These are phyloP conservation scores for Calocybe indica DNA, from an alignment of 768 basidiomycete species.

Conservation along the genomic window DNA sequence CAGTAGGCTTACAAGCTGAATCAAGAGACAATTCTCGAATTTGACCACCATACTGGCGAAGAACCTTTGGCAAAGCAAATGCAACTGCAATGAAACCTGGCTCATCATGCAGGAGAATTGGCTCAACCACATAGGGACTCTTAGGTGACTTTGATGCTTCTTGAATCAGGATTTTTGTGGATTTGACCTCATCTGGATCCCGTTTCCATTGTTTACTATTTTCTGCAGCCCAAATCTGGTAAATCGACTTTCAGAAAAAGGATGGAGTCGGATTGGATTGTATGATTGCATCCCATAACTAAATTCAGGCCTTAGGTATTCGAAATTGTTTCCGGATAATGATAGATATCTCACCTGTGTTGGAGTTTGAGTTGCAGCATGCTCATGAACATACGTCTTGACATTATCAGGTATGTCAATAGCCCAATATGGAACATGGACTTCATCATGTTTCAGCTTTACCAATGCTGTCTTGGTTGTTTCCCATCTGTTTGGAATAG, in stretches of 20 bases:
- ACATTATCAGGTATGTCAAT: slow-evolving; percentile 14
- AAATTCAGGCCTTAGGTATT: too few relatives aligned
- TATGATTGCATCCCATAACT: slow-evolving; percentile 16
- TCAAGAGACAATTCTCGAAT: too few relatives aligned
- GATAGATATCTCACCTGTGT: slow-evolving; percentile 11
- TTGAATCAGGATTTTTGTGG: slow-evolving; percentile 16
- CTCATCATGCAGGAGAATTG: too few relatives aligned
- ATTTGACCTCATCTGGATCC: slow-evolving; percentile 19
- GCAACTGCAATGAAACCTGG: too few relatives aligned
- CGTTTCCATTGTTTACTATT: slow-evolving; percentile 15
- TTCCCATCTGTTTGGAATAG: slow-evolving; percentile 3
- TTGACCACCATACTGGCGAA: too few relatives aligned
- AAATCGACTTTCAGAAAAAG: slow-evolving; percentile 12
- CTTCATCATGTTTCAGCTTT: slow-evolving; percentile 11
- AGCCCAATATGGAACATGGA: slow-evolving; percentile 18
- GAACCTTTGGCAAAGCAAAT: too few relatives aligned
- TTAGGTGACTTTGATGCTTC: slow-evolving; percentile 4
- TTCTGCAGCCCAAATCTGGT: slow-evolving; percentile 14
- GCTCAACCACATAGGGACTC: slow-evolving; percentile 4
- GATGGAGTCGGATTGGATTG: slow-evolving; percentile 2
- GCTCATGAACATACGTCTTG: slow-evolving; percentile 4
- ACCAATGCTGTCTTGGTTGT: slow-evolving; percentile 6
- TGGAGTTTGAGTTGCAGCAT: slow-evolving; percentile 2
- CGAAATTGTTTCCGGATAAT: neutral
- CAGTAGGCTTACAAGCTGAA: too few relatives aligned